Base-by-base conservation (phyloP, 202 grass and related monocot species). In the Eragrostis tef region DNA sequence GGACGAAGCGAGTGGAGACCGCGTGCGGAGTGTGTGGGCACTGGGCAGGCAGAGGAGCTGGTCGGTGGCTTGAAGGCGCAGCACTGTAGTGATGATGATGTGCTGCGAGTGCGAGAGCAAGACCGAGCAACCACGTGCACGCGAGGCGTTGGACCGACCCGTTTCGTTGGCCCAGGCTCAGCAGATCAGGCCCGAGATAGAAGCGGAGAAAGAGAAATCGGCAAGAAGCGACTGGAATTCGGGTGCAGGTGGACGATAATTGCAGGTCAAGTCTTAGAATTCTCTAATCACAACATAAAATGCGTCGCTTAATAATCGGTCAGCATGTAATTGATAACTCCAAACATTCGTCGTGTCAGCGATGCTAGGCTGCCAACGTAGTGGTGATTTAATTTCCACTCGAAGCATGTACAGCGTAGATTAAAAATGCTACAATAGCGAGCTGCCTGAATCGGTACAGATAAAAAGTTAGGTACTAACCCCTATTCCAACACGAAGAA, bases 1-100 rank as follows among this genome's bases (percentile, higher is more conserved):
- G 77, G 67, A 78, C 66, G 74, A 31, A 71, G 83, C 83, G 74
- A 63, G 73, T 54, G 67, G 83, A 54, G 76, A 78, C 47, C 74
- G 83, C 83, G 83, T 78, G 74, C 63, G 27, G 56, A 61, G 58
- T 13, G 58, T 27, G 22, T n/a, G n/a, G n/a, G n/a, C n/a, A n/a
- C n/a, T 26, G 57, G 53, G 53, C 53, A 3, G 13, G 22, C 56
- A 60, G 56, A 11, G 11, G 58, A 2, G 44, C n/a, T 27, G 57
- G 70, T 53, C 21, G 70, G 48, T 7, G 24, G 47, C 22, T 71
- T 27, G 21, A 70, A 70, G 67, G 6, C 41, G 16, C n/a, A 22
- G 66, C 36, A 44, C 64, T 44, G 64, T 44, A 54, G 7, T 11
- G 54, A 61, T 61, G 58, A 61, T 61, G 58, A 26, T 22, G 53